phyloP scores from a whole-genome alignment of 148 eudicot genomes.

The Spergularia bocconei region DNA sequence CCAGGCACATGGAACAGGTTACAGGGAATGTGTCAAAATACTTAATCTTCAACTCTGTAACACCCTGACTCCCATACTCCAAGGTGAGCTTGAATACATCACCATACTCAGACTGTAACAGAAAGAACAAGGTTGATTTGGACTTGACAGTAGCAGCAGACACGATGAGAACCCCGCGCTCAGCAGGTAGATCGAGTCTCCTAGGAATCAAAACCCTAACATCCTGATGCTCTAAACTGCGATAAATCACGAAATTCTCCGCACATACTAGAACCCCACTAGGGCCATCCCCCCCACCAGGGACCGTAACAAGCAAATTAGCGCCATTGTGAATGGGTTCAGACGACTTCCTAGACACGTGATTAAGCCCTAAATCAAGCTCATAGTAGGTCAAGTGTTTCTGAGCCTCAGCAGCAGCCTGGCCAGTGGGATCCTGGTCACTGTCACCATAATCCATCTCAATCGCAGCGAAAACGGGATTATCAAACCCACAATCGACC shows the following conservation, averaged over 20 bases:
- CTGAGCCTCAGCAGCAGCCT: conserved; percentile 78
- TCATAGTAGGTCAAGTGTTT: conserved; percentile 86
- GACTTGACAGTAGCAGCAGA: conserved; percentile 85
- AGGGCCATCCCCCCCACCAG: conserved; percentile 98
- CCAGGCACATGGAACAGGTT: conserved; percentile 67
- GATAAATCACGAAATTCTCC: conserved; percentile 86
- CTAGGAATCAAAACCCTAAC: conserved; percentile 86
- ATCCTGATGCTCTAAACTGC: conserved; percentile 86
- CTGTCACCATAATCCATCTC: conserved; percentile 78
- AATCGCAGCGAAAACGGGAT: conserved; percentile 85
- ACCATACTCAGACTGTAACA: conserved; percentile 85
- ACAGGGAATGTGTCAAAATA: conserved; percentile 93
- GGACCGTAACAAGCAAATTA: conserved; percentile 86
- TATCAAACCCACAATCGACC: conserved; percentile 96
- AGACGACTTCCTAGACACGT: conserved; percentile 95
- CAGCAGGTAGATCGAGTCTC: conserved; percentile 79
- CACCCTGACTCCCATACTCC: conserved; percentile 70
- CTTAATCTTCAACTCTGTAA: conserved; percentile 71
- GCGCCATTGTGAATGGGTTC: conserved; percentile 93
- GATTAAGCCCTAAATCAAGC: conserved; percentile 88
- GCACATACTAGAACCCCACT: conserved; percentile 97
- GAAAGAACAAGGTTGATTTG: conserved; percentile 81
- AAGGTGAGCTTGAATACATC: conserved; percentile 83
- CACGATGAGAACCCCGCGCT: conserved; percentile 81
- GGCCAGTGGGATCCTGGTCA: conserved; percentile 53